These are phyloP conservation scores for Vararia minispora DNA, from an alignment of 768 basidiomycete genomes.

Conservation along the genomic window DNA sequence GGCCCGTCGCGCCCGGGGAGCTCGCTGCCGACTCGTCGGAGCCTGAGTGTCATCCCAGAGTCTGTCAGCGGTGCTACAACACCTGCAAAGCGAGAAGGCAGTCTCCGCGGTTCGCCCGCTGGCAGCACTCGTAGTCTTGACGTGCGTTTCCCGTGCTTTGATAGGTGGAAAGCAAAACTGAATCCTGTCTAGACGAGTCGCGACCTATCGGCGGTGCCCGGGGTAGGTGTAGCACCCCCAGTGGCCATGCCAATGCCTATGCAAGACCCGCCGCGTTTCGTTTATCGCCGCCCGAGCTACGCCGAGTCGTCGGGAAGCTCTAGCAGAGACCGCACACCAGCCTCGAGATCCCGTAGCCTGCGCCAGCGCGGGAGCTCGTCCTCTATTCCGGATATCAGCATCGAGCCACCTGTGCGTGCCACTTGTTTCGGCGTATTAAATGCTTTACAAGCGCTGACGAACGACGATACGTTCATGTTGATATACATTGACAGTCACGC, in stretches of 20 bases:
- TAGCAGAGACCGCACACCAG: constrained; percentile 5
- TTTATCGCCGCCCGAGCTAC: constrained; percentile 11
- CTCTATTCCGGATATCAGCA: constrained; percentile 6
- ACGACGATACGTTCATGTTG: too few relatives aligned
- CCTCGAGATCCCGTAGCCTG: constrained; percentile 8
- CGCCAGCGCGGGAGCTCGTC: constrained; percentile 5
- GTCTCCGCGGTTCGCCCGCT: too few relatives aligned
- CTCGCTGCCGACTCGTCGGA: constrained; percentile 7
- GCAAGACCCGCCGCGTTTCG: constrained; percentile 1
- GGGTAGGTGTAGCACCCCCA: too few relatives aligned
- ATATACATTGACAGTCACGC: too few relatives aligned
- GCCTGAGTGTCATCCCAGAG: constrained; percentile 11
- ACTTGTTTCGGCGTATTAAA: too few relatives aligned
- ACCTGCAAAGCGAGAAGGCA: constrained; percentile 6
- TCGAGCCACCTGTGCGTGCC: constrained; percentile 9
- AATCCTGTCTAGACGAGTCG: too few relatives aligned
- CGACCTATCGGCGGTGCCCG: too few relatives aligned
- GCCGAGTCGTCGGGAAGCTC: constrained; percentile 5
- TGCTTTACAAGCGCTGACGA: too few relatives aligned
- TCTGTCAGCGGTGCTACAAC: constrained; percentile 11
- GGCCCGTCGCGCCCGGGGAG: constrained; percentile 4
- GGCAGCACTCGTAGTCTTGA: too few relatives aligned
- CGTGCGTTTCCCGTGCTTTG: too few relatives aligned
- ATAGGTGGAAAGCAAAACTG: too few relatives aligned
- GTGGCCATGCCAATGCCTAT: too few relatives aligned